Percentiles rank a stretch among this genome's conserved stretches.
Conservation (phyloP, 2,329 filamentous ascomycete genomes). For the Penicillium sp. region DNA sequence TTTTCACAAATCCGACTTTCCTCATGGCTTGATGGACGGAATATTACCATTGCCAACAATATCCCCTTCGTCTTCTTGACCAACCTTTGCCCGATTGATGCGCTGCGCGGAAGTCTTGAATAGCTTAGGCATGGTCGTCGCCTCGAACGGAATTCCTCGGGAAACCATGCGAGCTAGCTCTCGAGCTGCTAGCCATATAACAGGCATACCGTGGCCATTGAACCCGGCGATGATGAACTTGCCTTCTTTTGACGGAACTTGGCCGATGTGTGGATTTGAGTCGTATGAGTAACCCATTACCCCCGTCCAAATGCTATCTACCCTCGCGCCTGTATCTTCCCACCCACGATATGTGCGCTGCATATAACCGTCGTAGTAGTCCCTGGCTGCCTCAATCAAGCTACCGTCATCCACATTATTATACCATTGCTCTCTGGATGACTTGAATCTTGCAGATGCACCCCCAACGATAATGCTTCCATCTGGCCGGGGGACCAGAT, state of each 20-base stretch:
- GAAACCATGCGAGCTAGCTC: conserved; percentile 62
- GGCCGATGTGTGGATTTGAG: conserved; percentile 58
- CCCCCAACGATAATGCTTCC: conserved; percentile 67
- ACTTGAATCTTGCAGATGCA: conserved; percentile 52
- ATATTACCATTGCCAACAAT: conserved; percentile 28
- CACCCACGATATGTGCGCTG: conserved; percentile 43
- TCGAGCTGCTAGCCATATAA: conserved; percentile 64
- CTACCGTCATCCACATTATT: conserved; percentile 49
- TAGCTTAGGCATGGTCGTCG: conserved; percentile 35
- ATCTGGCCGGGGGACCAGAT: conserved; percentile 64
- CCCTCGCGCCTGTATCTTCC: conserved; percentile 40
- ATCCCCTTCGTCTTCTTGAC: conserved; percentile 31
- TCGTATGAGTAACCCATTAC: conserved; percentile 61
- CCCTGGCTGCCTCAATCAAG: conserved; percentile 53
- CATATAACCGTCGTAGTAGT: conserved; percentile 47
- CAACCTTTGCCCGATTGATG: conserved; percentile 28
- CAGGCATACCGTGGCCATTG: conserved; percentile 71
- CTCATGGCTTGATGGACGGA: conserved; percentile 15
- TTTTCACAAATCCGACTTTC: too few relatives aligned
- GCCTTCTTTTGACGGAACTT: conserved; percentile 48
- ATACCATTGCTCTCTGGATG: conserved; percentile 49
- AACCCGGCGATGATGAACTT: conserved; percentile 66
- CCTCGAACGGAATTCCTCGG: conserved; percentile 31
- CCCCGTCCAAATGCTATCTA: conserved; percentile 43
- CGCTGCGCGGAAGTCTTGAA: conserved; percentile 38